A percentile compares a stretch with the other conserved stretches of the same genome.
Evolutionary conservation across 805 yeast species (phyloP).

Genomic region (Candida xyloterini): DNA sequence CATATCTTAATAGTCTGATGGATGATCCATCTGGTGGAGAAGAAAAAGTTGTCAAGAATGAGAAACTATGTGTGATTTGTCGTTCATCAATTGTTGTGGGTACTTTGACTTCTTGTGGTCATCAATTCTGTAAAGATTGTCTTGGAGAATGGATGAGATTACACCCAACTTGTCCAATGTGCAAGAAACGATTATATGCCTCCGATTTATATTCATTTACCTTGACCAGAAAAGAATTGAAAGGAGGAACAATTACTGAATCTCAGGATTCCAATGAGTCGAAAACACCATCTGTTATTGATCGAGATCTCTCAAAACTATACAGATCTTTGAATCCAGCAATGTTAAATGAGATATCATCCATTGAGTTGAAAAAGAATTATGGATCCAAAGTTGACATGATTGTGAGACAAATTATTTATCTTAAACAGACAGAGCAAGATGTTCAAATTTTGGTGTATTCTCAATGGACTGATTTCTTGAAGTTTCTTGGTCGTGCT

Average conservation of each 20-base stretch:
- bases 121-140: slow-evolving; percentile 82
- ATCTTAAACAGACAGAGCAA: slow-evolving; percentile 55
- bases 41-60: slow-evolving; percentile 31
- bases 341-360: slow-evolving; percentile 43
- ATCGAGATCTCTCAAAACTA: slow-evolving; percentile 38
- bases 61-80: slow-evolving; percentile 73
- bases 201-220: slow-evolving; percentile 69
- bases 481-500: slow-evolving; percentile 65
- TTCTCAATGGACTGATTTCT: slow-evolving; percentile 83
- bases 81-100: slow-evolving; percentile 69
- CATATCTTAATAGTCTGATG: slow-evolving; percentile 46
- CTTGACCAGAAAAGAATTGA: slow-evolving; percentile 49
- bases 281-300: slow-evolving; percentile 10
- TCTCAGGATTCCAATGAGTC: slow-evolving; percentile 9
- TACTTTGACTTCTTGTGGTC: slow-evolving; percentile 86
- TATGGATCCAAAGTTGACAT: slow-evolving; percentile 88
- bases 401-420: slow-evolving; percentile 68
- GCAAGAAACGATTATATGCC: slow-evolving; percentile 52
- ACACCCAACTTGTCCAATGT: slow-evolving; percentile 71
- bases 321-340: slow-evolving; percentile 45
- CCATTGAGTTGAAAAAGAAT: slow-evolving; percentile 40
- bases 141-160: slow-evolving; percentile 63
- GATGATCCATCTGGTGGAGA: slow-evolving; percentile 24
- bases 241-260: slow-evolving; percentile 40
- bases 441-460: slow-evolving; percentile 79